phyloP scores from a whole-genome alignment of 352 stramenopile genomes.

The Nothophytophthora sp. region DNA sequence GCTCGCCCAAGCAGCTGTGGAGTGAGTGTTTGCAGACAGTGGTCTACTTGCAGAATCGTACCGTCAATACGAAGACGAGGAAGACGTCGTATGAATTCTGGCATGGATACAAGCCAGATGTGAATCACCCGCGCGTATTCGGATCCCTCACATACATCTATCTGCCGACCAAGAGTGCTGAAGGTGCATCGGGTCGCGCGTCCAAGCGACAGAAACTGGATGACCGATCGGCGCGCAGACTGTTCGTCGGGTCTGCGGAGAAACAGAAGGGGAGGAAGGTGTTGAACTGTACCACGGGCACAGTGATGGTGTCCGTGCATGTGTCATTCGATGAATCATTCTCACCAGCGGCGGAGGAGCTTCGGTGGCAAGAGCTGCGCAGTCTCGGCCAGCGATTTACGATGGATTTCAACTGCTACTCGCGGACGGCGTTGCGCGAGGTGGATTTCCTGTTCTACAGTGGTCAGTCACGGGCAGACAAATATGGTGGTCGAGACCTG shows the following conservation, averaged over 20 bases:
- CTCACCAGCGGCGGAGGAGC: too few relatives aligned
- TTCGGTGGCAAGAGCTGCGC: too few relatives aligned
- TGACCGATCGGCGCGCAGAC: not conserved
- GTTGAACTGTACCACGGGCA: not conserved
- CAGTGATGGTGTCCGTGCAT: not conserved
- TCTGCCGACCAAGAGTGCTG: not conserved
- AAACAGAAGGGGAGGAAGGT: too few relatives aligned
- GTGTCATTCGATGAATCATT: conserved; percentile 4
- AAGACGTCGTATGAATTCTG: not conserved
- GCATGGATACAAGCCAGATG: not conserved
- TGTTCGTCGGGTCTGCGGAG: conserved; percentile 1
- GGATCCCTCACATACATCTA: conserved; percentile 1
- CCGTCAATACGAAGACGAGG: not conserved
- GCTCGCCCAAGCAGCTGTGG: conserved; percentile 4
- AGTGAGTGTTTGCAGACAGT: too few relatives aligned
- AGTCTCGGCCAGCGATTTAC: too few relatives aligned
- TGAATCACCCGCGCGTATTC: not conserved
- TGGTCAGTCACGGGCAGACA: too few relatives aligned
- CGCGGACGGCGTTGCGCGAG: too few relatives aligned
- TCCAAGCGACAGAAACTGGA: not conserved
- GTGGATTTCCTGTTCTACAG: too few relatives aligned
- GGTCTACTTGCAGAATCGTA: conserved; percentile 6
- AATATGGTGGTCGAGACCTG: too few relatives aligned
- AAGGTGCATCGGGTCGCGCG: too few relatives aligned
- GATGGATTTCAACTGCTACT: too few relatives aligned